A percentile compares a stretch with the other conserved stretches of the same genome.
Conservation (phyloP, 495 filamentous ascomycete genomes). For the Lepraria neglecta region DNA sequence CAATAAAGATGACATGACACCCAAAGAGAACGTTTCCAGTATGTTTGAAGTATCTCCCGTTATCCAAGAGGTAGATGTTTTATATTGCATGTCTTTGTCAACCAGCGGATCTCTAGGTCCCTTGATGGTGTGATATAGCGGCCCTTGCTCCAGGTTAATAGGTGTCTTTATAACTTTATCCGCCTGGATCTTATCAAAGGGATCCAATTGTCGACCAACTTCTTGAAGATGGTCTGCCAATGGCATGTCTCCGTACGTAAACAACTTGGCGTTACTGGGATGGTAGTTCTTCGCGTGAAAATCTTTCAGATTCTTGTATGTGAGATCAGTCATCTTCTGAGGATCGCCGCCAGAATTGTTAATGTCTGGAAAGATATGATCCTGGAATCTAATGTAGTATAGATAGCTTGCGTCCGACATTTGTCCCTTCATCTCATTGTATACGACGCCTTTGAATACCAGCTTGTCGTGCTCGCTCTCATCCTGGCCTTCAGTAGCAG, state of each 20-base stretch:
- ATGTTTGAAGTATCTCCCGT: slow-evolving; percentile 75
- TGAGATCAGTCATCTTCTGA: slow-evolving; percentile 89
- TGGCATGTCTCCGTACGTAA: slow-evolving; percentile 94
- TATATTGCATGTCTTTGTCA: slow-evolving; percentile 78
- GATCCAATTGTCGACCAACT: slow-evolving; percentile 61
- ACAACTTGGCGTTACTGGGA: slow-evolving; percentile 89
- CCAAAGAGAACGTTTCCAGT: slow-evolving; percentile 77
- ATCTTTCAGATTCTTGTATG: slow-evolving; percentile 72
- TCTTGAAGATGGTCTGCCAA: slow-evolving; percentile 71
- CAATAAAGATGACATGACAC: slow-evolving; percentile 72
- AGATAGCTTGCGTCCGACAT: slow-evolving; percentile 97
- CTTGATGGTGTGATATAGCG: slow-evolving; percentile 59
- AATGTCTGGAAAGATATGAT: slow-evolving; percentile 86
- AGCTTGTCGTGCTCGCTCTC: slow-evolving; percentile 48
- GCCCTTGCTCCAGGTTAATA: slow-evolving; percentile 61
- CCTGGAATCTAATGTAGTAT: slow-evolving; percentile 88
- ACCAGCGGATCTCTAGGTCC: slow-evolving; percentile 88
- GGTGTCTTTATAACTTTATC: slow-evolving; percentile 71
- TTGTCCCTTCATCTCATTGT: slow-evolving; percentile 99
- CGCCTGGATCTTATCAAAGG: slow-evolving; percentile 60
- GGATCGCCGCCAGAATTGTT: slow-evolving; percentile 97
- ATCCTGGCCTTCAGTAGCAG: slow-evolving; percentile 40
- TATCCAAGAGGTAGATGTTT: slow-evolving; percentile 89
- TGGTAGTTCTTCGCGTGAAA: slow-evolving; percentile 93
- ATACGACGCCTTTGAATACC: slow-evolving; percentile 97